Base-by-base conservation (phyloP, 1,284 basidiomycete species). In the Pyrrhoderma lamaoense region DNA sequence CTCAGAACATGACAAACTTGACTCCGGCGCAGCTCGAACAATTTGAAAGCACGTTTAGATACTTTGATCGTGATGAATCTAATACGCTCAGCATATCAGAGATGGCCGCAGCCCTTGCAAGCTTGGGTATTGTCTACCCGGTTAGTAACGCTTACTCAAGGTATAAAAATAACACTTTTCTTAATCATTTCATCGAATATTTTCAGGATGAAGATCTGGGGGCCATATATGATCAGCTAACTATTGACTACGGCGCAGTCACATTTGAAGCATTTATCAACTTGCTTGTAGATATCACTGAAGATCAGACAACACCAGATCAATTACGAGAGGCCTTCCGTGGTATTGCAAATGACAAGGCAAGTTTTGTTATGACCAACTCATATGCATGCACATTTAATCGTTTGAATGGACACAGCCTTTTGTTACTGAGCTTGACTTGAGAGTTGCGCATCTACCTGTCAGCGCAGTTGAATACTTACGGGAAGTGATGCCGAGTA, bases 21-120 rank as follows among this genome's bases (percentile, higher is more conserved):
- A 96, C 94, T 0, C 93, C 96, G 0, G 93, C 93, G 2, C 93
- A 97, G 65, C 74, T 98, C 21, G 94, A 98, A 66, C 94, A 98
- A 64, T 98, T 98, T 59, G 94, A 98, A 66, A 84, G 86, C 62
- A 96, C 94, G 1, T 99, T 98, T 80, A 82, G 95, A 52, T 94
- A 97, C 70, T 99, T 99, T 64, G 94, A 97, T 67, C 85, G 85
- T 59, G 93, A 97, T 61, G 88, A 90, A 60, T 82, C 85, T 44
- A 96, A 97, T 66, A 91, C 87, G 0, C 79, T 99, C 34, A 82
- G 79, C 51, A 70, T 88, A 50, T 79, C 89, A 1, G 93, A 98
- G 67, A 88, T 97, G 75, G 82, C 85, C 14, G 92, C 92, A 11
- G 95, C 95, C 0, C 75, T 99, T 16, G 94, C 95, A 1, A 93